Conservation (phyloP, 2,329 filamentous ascomycete genomes). For the Stemphylium lycopersici region DNA sequence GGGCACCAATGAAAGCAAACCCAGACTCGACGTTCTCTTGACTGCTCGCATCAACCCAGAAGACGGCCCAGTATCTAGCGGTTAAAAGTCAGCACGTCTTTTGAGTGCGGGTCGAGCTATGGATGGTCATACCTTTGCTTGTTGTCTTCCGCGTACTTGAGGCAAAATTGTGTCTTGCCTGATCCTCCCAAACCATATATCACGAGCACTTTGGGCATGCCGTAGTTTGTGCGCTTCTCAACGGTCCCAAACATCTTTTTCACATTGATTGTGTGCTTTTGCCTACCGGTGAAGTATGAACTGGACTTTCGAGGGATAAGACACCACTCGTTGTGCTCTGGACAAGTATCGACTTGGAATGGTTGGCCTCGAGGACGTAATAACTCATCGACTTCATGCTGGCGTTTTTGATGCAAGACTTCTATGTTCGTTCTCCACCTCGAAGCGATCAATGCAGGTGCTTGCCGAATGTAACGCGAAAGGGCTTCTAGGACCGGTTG, state of each 20-base stretch:
- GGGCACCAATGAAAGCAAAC: slow-evolving; percentile 33
- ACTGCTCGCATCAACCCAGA: slow-evolving; percentile 46
- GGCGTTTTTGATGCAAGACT: background rate
- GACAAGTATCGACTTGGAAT: background rate
- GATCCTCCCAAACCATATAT: slow-evolving; percentile 49
- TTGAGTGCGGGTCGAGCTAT: slow-evolving; percentile 2
- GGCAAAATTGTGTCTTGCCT: slow-evolving; percentile 50
- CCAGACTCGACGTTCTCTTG: slow-evolving; percentile 27
- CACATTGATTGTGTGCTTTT: background rate
- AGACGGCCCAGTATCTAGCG: slow-evolving; percentile 42
- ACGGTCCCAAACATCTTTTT: background rate
- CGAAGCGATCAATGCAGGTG: background rate
- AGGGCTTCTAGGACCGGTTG: background rate
- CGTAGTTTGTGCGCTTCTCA: no score
- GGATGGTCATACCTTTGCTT: slow-evolving; percentile 35
- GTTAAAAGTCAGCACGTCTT: background rate
- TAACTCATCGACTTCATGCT: background rate
- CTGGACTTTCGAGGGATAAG: background rate
- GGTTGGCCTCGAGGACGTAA: background rate
- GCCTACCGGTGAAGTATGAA: background rate
- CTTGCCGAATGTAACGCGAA: background rate
- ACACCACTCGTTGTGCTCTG: background rate
- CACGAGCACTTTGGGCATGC: slow-evolving; percentile 32
- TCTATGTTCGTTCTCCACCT: background rate
- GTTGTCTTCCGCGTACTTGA: slow-evolving; percentile 47